A percentile compares a stretch with the other conserved stretches of the same genome.
Evolutionary conservation across 306 rosid genomes (phyloP).

Genomic region (Quercus ilex): DNA sequence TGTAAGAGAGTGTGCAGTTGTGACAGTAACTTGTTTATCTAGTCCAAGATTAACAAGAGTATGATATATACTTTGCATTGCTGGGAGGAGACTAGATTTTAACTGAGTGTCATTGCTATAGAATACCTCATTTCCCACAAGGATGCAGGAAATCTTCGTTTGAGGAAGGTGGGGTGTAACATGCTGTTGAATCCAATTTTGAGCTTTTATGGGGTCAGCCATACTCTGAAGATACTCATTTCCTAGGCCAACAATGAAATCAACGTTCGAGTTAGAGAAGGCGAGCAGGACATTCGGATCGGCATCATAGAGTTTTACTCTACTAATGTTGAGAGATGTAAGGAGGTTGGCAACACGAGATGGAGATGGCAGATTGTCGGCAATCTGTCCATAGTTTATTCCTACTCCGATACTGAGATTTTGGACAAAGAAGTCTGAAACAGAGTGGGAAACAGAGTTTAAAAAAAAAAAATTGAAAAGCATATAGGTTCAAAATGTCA

Average conservation of each 20-base stretch:
- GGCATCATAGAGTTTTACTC: conserved; percentile 84
- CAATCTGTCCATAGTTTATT: conserved; percentile 87
- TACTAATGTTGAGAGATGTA: conserved; percentile 53
- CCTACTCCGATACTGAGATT: conserved; percentile 55
- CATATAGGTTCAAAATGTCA: not conserved
- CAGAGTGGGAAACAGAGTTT: conserved; percentile 16
- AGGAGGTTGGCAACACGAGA: conserved; percentile 56
- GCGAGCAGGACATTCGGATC: conserved; percentile 79
- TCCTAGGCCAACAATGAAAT: conserved; percentile 70
- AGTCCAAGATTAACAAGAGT: conserved; percentile 64
- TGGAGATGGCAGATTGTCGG: conserved; percentile 71
- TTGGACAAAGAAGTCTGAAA: conserved; percentile 40
- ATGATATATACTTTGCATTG: conserved; percentile 59
- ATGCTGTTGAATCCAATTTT: conserved; percentile 55
- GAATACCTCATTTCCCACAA: conserved; percentile 76
- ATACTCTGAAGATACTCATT: conserved; percentile 55
- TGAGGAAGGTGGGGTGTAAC: conserved; percentile 55
- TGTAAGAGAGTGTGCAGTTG: conserved; percentile 67
- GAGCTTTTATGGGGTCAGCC: conserved; percentile 58
- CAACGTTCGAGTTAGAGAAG: conserved; percentile 58
- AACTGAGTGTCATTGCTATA: conserved; percentile 34
- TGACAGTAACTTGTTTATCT: conserved; percentile 46
- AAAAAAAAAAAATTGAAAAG: not conserved
- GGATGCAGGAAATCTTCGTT: conserved; percentile 62
- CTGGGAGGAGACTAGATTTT: conserved; percentile 54